phyloP scores from a whole-genome alignment of 108 stramenopile genomes.

The Skeletonema tropicum region DNA sequence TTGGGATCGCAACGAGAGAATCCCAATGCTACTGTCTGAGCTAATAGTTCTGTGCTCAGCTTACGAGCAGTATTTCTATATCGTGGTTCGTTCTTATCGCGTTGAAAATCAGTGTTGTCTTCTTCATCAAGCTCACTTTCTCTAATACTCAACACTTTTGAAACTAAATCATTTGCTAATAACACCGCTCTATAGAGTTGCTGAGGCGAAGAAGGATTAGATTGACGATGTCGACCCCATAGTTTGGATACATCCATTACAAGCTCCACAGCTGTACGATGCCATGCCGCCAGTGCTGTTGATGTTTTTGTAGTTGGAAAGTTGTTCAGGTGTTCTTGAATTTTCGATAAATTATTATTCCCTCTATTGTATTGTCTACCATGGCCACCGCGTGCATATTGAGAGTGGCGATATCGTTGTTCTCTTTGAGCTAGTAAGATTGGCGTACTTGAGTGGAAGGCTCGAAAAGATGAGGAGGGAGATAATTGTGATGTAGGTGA shows the following conservation, averaged over 20 bases:
- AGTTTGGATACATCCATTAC: slow-evolving; percentile 41
- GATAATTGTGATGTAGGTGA: background rate
- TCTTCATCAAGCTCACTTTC: slow-evolving; percentile 15
- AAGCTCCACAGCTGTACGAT: slow-evolving; percentile 19
- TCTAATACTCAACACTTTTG: slow-evolving; percentile 11
- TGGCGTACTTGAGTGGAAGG: background rate
- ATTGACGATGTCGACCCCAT: slow-evolving; percentile 34
- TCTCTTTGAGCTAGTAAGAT: background rate
- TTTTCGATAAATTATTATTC: background rate
- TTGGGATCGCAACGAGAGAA: slow-evolving; percentile 41
- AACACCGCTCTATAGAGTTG: slow-evolving; percentile 28
- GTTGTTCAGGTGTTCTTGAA: background rate
- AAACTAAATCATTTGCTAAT: slow-evolving; percentile 30
- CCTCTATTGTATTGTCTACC: background rate
- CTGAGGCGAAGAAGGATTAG: slow-evolving; percentile 6
- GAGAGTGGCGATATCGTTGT: background rate
- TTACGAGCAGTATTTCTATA: background rate
- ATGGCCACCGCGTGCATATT: background rate
- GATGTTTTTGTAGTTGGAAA: background rate
- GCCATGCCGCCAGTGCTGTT: slow-evolving; percentile 18
- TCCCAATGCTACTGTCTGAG: slow-evolving; percentile 33
- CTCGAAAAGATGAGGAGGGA: background rate
- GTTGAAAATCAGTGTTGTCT: background rate
- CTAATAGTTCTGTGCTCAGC: slow-evolving; percentile 38
- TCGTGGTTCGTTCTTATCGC: background rate